Conservation (phyloP, 345 rosid genomes). For the Corchorus olitorius region DNA sequence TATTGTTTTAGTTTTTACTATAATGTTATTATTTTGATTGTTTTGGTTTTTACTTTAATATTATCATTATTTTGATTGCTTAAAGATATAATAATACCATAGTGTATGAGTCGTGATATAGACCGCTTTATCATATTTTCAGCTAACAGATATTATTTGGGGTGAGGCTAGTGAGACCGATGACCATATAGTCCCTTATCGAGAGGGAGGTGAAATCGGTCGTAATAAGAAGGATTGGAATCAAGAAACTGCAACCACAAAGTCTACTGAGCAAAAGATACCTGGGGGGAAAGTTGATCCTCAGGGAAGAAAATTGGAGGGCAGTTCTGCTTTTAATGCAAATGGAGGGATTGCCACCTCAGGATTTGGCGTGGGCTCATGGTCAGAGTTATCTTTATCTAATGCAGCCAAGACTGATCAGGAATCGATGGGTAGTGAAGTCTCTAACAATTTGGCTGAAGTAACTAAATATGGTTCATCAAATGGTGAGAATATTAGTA, state of each 20-base stretch:
- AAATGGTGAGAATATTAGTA: constrained; percentile 45
- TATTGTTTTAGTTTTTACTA: too few relatives aligned
- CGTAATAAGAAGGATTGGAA: constrained; percentile 48
- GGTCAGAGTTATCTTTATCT: constrained; percentile 56
- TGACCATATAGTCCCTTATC: constrained; percentile 83
- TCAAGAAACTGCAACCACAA: constrained; percentile 44
- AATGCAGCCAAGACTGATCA: constrained; percentile 46
- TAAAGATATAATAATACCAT: background rate
- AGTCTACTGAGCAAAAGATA: constrained; percentile 45
- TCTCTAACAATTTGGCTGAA: constrained; percentile 49
- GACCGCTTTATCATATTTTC: constrained; percentile 34
- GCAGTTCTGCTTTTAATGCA: constrained; percentile 40
- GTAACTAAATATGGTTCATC: constrained; percentile 42
- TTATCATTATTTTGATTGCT: background rate
- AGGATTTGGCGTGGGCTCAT: constrained; percentile 49
- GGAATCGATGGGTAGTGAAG: constrained; percentile 51
- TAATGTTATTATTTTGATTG: background rate
- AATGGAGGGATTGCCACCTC: constrained; percentile 47
- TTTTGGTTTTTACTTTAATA: background rate
- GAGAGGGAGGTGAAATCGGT: constrained; percentile 47
- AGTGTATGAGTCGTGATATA: constrained; percentile 22
- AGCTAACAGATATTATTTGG: constrained; percentile 91
- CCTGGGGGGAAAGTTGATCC: constrained; percentile 40
- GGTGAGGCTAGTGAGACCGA: constrained; percentile 65
- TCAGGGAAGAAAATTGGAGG: constrained; percentile 46